Evolutionary conservation across 2,329 filamentous ascomycete species (phyloP).

Genomic region (Fusarium sp.): DNA sequence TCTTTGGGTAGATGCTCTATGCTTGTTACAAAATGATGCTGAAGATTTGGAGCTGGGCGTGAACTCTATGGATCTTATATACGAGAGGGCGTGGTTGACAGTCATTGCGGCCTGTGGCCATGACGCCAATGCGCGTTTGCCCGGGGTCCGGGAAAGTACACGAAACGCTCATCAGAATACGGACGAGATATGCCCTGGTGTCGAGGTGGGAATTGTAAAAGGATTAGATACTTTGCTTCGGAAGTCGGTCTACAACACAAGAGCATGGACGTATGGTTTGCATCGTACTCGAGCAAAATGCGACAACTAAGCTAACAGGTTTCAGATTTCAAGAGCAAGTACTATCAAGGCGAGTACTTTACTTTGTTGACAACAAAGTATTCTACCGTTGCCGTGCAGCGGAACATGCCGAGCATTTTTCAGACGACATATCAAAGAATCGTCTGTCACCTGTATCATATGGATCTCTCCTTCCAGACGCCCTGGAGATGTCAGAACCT

Average conservation of each 20-base stretch:
- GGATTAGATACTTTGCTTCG: background rate
- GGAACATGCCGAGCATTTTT: background rate
- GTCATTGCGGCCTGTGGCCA: slow-evolving; percentile 18
- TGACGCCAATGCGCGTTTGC: slow-evolving; percentile 9
- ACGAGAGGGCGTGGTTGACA: slow-evolving; percentile 20
- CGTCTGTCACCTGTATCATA: fast-evolving
- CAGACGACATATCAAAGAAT: background rate
- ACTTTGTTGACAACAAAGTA: slow-evolving; percentile 6
- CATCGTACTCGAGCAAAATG: background rate
- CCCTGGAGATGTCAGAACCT: background rate
- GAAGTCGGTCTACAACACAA: background rate
- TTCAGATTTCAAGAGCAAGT: slow-evolving; percentile 21
- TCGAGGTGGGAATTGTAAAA: background rate
- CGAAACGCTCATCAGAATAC: background rate
- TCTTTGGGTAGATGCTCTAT: slow-evolving; percentile 12
- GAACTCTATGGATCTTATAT: slow-evolving; percentile 18
- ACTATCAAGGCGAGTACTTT: background rate
- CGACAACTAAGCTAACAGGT: background rate
- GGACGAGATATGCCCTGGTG: background rate
- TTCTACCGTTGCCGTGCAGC: slow-evolving; percentile 15
- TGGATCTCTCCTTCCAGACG: background rate
- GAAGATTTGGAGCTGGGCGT: slow-evolving; percentile 8
- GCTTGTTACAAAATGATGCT: slow-evolving; percentile 4
- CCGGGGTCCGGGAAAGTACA: background rate
- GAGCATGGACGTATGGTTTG: slow-evolving; percentile 23